Conservation (phyloP, 192 early-diverging fungal genomes). For the Gorgonomyces haynaldii region DNA sequence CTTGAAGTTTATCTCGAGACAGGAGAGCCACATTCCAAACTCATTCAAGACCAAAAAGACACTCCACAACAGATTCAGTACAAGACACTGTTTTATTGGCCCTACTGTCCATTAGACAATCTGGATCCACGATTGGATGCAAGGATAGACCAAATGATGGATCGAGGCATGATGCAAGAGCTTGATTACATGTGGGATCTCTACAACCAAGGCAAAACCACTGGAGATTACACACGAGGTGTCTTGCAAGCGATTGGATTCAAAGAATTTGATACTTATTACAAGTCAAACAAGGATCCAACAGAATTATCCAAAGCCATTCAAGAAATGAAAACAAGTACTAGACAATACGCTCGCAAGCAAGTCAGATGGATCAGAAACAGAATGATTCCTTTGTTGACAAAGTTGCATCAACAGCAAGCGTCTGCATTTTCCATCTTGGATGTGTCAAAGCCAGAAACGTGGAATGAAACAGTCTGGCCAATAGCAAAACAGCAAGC, state of each 20-base stretch:
- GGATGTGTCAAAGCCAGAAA: no score
- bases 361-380: conserved; percentile 77
- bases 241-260: conserved; percentile 75
- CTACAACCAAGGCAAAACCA: conserved; percentile 26
- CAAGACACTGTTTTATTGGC: conserved; percentile 74
- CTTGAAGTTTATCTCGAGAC: conserved; percentile 70
- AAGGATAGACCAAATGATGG: conserved; percentile 81
- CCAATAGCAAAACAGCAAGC: no score
- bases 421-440: background rate
- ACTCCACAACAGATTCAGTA: conserved; percentile 24
- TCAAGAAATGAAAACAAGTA: conserved; percentile 75
- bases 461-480: no score
- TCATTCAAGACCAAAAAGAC: conserved; percentile 55
- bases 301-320: conserved; percentile 40
- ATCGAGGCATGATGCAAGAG: conserved; percentile 40
- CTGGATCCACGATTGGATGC: conserved; percentile 70
- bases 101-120: conserved; percentile 55
- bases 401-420: background rate
- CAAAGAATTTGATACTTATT: conserved; percentile 75
- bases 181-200: conserved; percentile 30
- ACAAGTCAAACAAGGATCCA: conserved; percentile 21
- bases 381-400: conserved; percentile 33
- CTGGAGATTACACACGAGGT: conserved; percentile 44
- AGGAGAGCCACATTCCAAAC: conserved; percentile 62
- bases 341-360: conserved; percentile 75